Percentiles rank a stretch among this genome's conserved stretches.
phyloP scores from a whole-genome alignment of 345 rosid species.

The Anacardium occidentale region DNA sequence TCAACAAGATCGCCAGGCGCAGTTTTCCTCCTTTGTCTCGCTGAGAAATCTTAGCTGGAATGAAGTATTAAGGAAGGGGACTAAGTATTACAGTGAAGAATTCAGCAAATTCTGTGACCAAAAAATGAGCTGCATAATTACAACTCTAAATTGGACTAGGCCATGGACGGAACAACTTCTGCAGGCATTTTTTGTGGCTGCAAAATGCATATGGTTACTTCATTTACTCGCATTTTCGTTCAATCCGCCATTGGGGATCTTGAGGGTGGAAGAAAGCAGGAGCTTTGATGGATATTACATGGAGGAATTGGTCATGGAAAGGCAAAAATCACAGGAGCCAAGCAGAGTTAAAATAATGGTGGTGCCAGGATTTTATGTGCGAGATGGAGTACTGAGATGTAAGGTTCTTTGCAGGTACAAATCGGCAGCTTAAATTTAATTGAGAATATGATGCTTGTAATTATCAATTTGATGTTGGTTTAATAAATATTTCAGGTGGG shows the following conservation, averaged over 20 bases:
- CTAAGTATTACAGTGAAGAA: slow-evolving; percentile 88
- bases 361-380: slow-evolving; percentile 89
- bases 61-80: slow-evolving; percentile 85
- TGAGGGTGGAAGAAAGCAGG: slow-evolving; percentile 80
- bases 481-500: no score
- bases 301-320: slow-evolving; percentile 80
- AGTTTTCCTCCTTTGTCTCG: slow-evolving; percentile 69
- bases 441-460: no score
- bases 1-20: slow-evolving; percentile 66
- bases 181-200: slow-evolving; percentile 83
- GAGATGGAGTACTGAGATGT: slow-evolving; percentile 74
- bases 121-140: slow-evolving; percentile 84
- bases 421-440: slow-evolving; percentile 33
- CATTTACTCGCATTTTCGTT: slow-evolving; percentile 95
- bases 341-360: slow-evolving; percentile 83
- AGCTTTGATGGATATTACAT: slow-evolving; percentile 68
- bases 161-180: slow-evolving; percentile 93
- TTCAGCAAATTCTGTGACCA: slow-evolving; percentile 96
- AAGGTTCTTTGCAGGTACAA: slow-evolving; percentile 88
- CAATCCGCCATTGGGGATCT: slow-evolving; percentile 61
- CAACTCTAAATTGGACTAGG: slow-evolving; percentile 74
- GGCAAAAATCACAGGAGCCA: slow-evolving; percentile 46
- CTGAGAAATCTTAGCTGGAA: slow-evolving; percentile 93
- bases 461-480: no score
- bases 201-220: slow-evolving; percentile 92